Evolutionary conservation across 192 early-diverging fungal genomes (phyloP), one percentile per base, ranked within the genome.

Genomic region (Backusella mclennaniae): DNA sequence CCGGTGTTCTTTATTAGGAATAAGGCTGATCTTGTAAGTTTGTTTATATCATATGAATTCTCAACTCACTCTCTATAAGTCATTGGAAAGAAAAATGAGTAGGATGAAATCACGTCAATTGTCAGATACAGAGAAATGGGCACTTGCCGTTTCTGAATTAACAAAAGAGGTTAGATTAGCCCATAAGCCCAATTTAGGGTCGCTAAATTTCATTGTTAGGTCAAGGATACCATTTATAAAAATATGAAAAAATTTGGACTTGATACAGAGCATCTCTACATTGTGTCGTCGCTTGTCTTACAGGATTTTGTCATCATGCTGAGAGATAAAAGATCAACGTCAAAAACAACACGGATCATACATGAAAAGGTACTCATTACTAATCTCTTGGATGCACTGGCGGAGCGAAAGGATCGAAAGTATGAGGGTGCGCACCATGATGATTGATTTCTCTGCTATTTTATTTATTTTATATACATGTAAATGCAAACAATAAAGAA

Each of bases 301-400:
- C 77, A 78, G 41, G 71, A 78, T 23, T 35, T 78, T 29, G 77
- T 78, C 15, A 69, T 76, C 7, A 68, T 66, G 19, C 21, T 76
- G 38, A 35, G 74, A 38, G 66, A 76, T 63, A 23, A 12, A 29
- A 8, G 56, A 63, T 29, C 26, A 26, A 63, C 56, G 3, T 63
- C 56, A 29, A 63, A 23, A 26, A 23, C 53, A 59, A 29, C 56
- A 29, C 21, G 56, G n/a, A 63, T 63, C 1, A 63, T 63, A 63
- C 56, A 63, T 63, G 56, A 63, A 29, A 63, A 63, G 3, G 26
- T 63, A 29, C 23, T 63, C 2, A 63, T 63, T 63, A 63, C 56
- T 11, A 63, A 63, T 63, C 21, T 63, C 1, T 63, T 63, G 56
- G 56, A 63, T 63, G 26, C 56, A 3, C 12, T 63, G 12, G 56